A percentile compares a stretch with the other conserved stretches of the same genome.
Evolutionary conservation across 2,329 filamentous ascomycete species (phyloP).

Genomic region (Aspergillus pseudotamarii): DNA sequence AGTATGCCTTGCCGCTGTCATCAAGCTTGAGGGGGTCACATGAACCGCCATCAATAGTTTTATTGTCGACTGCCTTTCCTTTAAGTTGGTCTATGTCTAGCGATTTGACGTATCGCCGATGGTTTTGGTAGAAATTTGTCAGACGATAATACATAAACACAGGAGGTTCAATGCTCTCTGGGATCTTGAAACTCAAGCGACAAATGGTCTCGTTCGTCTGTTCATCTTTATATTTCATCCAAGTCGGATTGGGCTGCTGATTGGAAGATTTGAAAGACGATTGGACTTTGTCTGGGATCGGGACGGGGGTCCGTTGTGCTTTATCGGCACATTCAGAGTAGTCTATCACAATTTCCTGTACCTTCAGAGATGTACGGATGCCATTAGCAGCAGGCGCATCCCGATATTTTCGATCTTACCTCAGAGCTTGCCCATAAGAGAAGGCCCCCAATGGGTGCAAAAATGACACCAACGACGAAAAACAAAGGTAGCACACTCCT

Average conservation of each 20-base stretch:
- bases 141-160: constrained; percentile 94
- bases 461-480: constrained; percentile 87
- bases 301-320: constrained; percentile 57
- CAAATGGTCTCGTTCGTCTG: constrained; percentile 57
- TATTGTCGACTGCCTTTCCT: constrained; percentile 64
- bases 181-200: constrained; percentile 75
- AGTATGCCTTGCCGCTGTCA: constrained; percentile 69
- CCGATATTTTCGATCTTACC: constrained; percentile 51
- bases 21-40: constrained; percentile 73
- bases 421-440: constrained; percentile 82
- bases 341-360: constrained; percentile 88
- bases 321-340: constrained; percentile 75
- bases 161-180: constrained; percentile 75
- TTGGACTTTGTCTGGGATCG: constrained; percentile 54
- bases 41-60: constrained; percentile 66
- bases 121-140: constrained; percentile 98
- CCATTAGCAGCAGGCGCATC: constrained; percentile 9
- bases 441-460: constrained; percentile 87
- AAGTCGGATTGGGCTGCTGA: constrained; percentile 34
- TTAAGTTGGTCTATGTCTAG: constrained; percentile 82
- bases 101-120: constrained; percentile 91
- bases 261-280: constrained; percentile 71
- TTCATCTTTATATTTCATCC: constrained; percentile 32
- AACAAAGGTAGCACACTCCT: constrained; percentile 92
- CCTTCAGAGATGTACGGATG: constrained; percentile 52